phyloP scores from a whole-genome alignment of 192 early-diverging fungal genomes.

The Fimicolochytrium jonesii region DNA sequence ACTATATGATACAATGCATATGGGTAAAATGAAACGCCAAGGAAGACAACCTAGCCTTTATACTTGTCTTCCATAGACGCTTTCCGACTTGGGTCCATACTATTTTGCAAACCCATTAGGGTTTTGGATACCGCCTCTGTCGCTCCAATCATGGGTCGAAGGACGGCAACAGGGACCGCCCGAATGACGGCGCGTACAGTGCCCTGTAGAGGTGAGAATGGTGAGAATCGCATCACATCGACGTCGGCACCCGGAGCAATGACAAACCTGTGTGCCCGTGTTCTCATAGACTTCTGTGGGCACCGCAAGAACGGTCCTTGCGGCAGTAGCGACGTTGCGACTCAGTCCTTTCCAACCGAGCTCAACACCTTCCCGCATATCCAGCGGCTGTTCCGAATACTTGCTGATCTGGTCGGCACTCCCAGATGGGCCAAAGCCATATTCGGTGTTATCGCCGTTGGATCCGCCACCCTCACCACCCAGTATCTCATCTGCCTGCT shows the following conservation, averaged over 20 bases:
- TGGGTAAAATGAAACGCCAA: no score
- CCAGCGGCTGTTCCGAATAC: conserved; percentile 79
- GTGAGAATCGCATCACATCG: background rate
- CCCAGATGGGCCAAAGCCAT: background rate
- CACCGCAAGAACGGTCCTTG: conserved; percentile 84
- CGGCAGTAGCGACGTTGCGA: conserved; percentile 76
- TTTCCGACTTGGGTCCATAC: conserved; percentile 76
- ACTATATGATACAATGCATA: no score
- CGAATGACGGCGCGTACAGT: conserved; percentile 57
- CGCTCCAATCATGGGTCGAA: conserved; percentile 94
- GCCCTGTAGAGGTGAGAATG: conserved; percentile 19
- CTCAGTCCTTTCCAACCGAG: conserved; percentile 76
- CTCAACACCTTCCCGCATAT: conserved; percentile 79
- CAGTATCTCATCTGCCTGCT: conserved; percentile 83
- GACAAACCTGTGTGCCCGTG: conserved; percentile 33
- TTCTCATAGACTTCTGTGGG: conserved; percentile 78
- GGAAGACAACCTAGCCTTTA: no score
- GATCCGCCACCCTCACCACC: background rate
- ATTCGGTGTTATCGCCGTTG: background rate
- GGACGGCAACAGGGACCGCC: conserved; percentile 84
- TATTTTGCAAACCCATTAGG: conserved; percentile 84
- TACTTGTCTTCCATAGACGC: conserved; percentile 75
- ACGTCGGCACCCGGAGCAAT: background rate
- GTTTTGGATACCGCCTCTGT: conserved; percentile 91
- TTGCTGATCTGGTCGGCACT: conserved; percentile 54